Conservation (phyloP, 495 filamentous ascomycete species). For the Penicillium alfredii region DNA sequence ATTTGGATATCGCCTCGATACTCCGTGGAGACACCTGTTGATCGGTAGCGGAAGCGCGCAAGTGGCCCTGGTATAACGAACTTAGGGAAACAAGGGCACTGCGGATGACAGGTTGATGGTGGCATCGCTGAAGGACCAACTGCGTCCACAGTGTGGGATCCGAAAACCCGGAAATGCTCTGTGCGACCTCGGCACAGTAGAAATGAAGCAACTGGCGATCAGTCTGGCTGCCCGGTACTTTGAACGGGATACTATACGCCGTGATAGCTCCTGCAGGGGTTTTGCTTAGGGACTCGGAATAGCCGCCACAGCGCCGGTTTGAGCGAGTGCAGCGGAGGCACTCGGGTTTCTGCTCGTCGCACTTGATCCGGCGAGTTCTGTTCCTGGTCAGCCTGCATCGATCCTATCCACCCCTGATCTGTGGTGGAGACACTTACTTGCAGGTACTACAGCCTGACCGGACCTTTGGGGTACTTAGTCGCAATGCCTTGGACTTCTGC, state of each 20-base stretch:
- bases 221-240: constrained; percentile 25
- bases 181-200: constrained; percentile 26
- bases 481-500: constrained; percentile 5
- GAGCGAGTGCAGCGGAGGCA: constrained; percentile 34
- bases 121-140: constrained; percentile 32
- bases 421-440: constrained; percentile 16
- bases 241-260: constrained; percentile 30
- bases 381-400: background rate
- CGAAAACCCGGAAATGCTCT: constrained; percentile 34
- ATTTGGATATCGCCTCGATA: constrained; percentile 16
- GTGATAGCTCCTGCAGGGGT: constrained; percentile 9
- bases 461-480: constrained; percentile 22
- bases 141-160: constrained; percentile 36
- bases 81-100: constrained; percentile 39
- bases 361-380: constrained; percentile 39
- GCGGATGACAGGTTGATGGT: constrained; percentile 33
- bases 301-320: constrained; percentile 37
- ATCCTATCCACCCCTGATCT: background rate
- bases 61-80: constrained; percentile 13
- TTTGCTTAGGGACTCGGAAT: constrained; percentile 5
- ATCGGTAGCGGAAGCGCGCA: background rate
- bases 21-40: background rate
- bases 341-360: constrained; percentile 36
- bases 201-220: constrained; percentile 37
- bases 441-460: constrained; percentile 21